Evolutionary conservation across 495 filamentous ascomycete species (phyloP).

Genomic region (Trichoderma reesei): DNA sequence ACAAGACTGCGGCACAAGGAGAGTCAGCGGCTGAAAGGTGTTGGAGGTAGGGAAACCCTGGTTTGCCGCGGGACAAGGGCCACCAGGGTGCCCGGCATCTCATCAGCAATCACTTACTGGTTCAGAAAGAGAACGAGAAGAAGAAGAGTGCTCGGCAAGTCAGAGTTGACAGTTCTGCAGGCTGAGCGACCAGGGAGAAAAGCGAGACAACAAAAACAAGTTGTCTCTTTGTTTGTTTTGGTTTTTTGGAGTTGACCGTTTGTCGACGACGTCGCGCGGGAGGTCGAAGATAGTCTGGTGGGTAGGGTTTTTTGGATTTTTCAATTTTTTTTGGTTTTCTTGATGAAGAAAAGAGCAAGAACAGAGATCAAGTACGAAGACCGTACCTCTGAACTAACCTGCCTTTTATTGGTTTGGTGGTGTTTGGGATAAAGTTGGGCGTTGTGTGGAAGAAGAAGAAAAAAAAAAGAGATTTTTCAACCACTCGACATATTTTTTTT

Average conservation of each 20-base stretch:
- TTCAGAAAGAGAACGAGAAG: constrained; percentile 2
- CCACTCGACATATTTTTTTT: constrained; percentile 10
- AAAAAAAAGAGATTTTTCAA: constrained; percentile 9
- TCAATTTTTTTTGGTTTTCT: constrained; percentile 46
- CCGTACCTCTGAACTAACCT: constrained; percentile 8
- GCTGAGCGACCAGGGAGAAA: neutral
- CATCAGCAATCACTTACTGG: neutral
- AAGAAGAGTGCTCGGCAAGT: neutral
- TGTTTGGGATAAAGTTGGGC: constrained; percentile 9
- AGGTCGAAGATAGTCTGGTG: neutral
- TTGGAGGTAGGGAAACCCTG: too few species aligned
- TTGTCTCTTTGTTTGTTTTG: constrained; percentile 1
- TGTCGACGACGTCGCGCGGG: neutral
- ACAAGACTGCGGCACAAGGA: constrained; percentile 8
- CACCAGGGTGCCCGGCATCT: neutral
- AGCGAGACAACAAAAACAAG: neutral
- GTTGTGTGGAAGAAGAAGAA: constrained; percentile 9
- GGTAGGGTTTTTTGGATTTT: constrained; percentile 27
- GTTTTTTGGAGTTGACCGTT: constrained; percentile 1
- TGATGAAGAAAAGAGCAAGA: constrained; percentile 30
- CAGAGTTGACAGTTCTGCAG: neutral
- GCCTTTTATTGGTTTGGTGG: constrained; percentile 9
- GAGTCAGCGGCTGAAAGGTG: neutral
- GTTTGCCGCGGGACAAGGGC: neutral
- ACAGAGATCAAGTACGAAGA: constrained; percentile 27